phyloP scores from a whole-genome alignment of 2,329 filamentous ascomycete genomes.

The Ciborinia camelliae region DNA sequence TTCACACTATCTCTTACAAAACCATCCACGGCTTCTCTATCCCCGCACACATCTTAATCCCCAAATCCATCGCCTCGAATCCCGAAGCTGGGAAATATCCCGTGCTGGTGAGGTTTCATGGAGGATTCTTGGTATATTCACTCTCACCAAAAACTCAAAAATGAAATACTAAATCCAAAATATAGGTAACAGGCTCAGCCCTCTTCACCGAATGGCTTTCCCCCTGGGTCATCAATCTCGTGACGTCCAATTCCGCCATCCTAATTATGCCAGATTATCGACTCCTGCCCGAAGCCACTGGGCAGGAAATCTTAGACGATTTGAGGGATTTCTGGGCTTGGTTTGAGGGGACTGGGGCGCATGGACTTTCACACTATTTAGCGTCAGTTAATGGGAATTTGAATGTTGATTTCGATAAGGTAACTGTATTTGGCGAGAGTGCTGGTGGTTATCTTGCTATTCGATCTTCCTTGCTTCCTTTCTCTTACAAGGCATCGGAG shows the following conservation, averaged over 20 bases:
- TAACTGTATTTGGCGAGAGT: constrained; percentile 19
- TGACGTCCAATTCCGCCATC: constrained; percentile 37
- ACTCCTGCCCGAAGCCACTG: constrained; percentile 47
- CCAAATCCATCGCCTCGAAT: constrained; percentile 15
- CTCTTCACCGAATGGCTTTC: constrained; percentile 6
- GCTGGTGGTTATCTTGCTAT: constrained; percentile 18
- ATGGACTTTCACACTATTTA: constrained; percentile 8
- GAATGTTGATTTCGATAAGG: constrained; percentile 14
- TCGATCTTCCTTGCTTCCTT: neutral
- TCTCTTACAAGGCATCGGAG: too few species aligned
- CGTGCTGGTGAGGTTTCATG: constrained; percentile 21
- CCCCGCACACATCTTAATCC: constrained; percentile 14
- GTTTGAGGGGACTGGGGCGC: constrained; percentile 32
- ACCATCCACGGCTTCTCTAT: neutral
- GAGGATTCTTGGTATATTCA: constrained; percentile 15
- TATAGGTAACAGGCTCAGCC: neutral
- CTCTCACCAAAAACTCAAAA: too few species aligned
- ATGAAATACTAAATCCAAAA: too few species aligned
- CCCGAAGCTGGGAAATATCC: constrained; percentile 16
- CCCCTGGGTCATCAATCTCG: neutral
- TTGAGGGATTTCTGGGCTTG: constrained; percentile 48
- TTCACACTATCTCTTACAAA: neutral
- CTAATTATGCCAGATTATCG: constrained; percentile 49
- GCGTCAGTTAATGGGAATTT: neutral
- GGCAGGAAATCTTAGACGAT: constrained; percentile 46